Evolutionary conservation across 169 alveolate genomes (phyloP), one percentile per base, ranked within the genome.

Genomic region (Besnoitia besnoiti): DNA sequence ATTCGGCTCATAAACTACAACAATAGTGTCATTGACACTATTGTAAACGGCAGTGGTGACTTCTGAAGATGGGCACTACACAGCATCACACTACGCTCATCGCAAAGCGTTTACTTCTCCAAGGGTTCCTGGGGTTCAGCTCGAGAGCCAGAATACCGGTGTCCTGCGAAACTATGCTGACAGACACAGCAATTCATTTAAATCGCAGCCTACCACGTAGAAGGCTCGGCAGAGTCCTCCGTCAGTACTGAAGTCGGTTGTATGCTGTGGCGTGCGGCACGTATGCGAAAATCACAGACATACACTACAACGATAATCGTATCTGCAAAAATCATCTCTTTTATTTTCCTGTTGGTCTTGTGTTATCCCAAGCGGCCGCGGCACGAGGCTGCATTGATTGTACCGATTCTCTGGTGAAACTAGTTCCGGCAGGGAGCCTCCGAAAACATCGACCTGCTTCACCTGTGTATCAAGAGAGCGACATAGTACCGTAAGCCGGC

Each of bases 181-280:
- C n/a, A n/a, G n/a, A n/a, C n/a, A n/a, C n/a, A n/a, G n/a, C n/a
- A n/a, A n/a, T n/a, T n/a, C n/a, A n/a, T n/a, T n/a, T n/a, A n/a
- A 16, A 27, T 4, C 42, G 16, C 35, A 27, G 39, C 87, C 40
- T 77, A 91, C 94, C 85, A 87, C 39, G 67, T 91, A 80, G 59
- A 79, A 91, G 40, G 94, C 94, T 21, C 94, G 90, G 61, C 94
- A 91, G 59, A 91, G 49, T 33, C 94, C 94, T 24, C 94, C 91
- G 40, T 91, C 94, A 59, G 94, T 90, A 30, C 93, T 90, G 90
- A 42, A 19, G 27, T 21, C 37, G 87, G 7, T 33, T 55, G 14
- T 44, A 30, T 42, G 59, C 14, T 33, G 49, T 42, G 73, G 85
- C n/a, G 10, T 5, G 19, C 16, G 46, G 30, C 79, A 39, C 19